Conservation (phyloP, 352 stramenopile species). For the Thraustochytrium striatum region DNA sequence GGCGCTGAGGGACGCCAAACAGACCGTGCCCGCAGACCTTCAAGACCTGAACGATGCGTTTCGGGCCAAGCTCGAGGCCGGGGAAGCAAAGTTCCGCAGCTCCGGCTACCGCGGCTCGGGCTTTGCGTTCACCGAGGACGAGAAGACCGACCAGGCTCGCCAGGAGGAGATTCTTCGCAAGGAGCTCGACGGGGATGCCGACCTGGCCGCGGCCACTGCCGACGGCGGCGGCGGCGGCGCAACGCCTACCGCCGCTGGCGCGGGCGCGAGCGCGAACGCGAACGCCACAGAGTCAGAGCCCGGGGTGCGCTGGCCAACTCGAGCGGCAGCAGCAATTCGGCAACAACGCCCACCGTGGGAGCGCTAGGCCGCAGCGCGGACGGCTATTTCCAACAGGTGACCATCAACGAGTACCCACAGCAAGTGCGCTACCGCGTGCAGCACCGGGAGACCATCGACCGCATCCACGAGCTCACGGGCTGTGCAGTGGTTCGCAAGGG, state of each 20-base stretch:
- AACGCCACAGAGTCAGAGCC: background rate
- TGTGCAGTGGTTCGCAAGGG: constrained; percentile 77
- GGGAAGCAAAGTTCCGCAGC: constrained; percentile 88
- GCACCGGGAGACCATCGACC: constrained; percentile 71
- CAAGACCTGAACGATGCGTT: constrained; percentile 85
- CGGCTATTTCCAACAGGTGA: constrained; percentile 65
- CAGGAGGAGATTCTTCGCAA: constrained; percentile 83
- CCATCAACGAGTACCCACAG: constrained; percentile 90
- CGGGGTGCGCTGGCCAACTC: too few relatives aligned
- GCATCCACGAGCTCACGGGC: constrained; percentile 77
- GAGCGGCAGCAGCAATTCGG: background rate
- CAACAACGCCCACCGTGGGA: background rate
- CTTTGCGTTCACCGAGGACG: constrained; percentile 95
- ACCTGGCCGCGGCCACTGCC: constrained; percentile 62
- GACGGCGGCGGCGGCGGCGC: background rate
- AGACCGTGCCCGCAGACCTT: constrained; percentile 76
- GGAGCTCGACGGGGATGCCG: constrained; percentile 69
- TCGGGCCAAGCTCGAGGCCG: constrained; percentile 89
- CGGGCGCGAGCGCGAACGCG: background rate
- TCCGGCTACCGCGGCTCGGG: constrained; percentile 97
- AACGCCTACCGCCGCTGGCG: background rate
- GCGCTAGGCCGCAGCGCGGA: background rate
- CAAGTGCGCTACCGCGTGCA: constrained; percentile 70
- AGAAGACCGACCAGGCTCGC: constrained; percentile 85
- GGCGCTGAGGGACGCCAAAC: constrained; percentile 53